phyloP scores from a whole-genome alignment of 352 stramenopile genomes.

The Phytopythium boreale region DNA sequence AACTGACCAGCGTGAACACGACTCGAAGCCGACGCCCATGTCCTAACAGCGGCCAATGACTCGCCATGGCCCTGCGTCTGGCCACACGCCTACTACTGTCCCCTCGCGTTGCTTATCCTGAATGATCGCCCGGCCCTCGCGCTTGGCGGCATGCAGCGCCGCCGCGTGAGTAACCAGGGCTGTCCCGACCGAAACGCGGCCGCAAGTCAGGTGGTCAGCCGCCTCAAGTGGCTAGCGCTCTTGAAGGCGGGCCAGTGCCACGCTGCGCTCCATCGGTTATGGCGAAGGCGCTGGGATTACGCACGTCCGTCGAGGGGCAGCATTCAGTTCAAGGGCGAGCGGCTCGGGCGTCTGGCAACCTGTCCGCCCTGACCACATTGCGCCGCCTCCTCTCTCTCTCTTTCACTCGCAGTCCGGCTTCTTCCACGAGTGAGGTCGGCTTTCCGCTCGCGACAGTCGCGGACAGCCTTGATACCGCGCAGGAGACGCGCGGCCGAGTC shows the following conservation, averaged over 20 bases:
- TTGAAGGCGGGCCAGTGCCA: slow-evolving; percentile 1
- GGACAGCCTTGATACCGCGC: background rate
- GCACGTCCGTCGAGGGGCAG: background rate
- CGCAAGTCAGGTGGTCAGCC: slow-evolving; percentile 1
- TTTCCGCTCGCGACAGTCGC: background rate
- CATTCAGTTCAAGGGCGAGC: background rate
- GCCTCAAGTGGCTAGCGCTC: slow-evolving; percentile 7
- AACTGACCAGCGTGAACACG: too few species aligned
- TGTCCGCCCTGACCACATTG: background rate
- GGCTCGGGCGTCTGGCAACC: background rate
- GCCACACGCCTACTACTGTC: too few species aligned
- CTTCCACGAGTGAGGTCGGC: background rate
- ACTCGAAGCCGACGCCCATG: too few species aligned
- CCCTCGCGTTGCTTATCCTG: background rate
- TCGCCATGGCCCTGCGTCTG: too few species aligned
- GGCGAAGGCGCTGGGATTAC: background rate
- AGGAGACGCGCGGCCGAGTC: background rate
- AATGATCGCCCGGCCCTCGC: background rate
- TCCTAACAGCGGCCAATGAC: too few species aligned
- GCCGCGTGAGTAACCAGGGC: slow-evolving; percentile 1
- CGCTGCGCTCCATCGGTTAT: background rate
- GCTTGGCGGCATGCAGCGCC: too few species aligned
- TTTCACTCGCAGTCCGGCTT: background rate
- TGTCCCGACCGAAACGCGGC: background rate
- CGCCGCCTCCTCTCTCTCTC: background rate